Evolutionary conservation across 2,329 filamentous ascomycete species (phyloP).

Genomic region (Fusarium clavum): DNA sequence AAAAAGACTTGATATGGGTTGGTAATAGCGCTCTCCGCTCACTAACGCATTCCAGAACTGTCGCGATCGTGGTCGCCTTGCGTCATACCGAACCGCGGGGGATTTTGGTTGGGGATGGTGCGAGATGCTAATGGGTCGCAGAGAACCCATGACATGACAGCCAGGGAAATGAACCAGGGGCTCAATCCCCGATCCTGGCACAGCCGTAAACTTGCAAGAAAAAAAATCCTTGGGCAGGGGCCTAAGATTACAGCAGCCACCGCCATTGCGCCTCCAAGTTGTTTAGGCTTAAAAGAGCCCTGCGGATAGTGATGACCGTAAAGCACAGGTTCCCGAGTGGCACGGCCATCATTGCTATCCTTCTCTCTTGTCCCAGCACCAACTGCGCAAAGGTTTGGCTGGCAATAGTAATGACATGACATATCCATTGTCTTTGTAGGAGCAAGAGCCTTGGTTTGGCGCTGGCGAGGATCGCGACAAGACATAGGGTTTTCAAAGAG

Average conservation of each 20-base stretch:
- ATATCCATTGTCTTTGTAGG: constrained; percentile 8
- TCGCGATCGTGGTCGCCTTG: constrained; percentile 38
- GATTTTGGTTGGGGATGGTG: constrained; percentile 35
- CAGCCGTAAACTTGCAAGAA: constrained; percentile 32
- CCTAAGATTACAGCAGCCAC: constrained; percentile 40
- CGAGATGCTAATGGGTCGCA: constrained; percentile 35
- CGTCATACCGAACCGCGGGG: constrained; percentile 43
- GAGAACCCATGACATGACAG: constrained; percentile 44
- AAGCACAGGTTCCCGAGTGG: constrained; percentile 39
- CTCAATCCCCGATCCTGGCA: constrained; percentile 32
- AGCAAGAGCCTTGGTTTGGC: constrained; percentile 11
- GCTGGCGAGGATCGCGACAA: constrained; percentile 8
- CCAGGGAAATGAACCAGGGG: constrained; percentile 37
- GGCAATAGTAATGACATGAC: background rate
- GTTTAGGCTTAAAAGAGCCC: constrained; percentile 42
- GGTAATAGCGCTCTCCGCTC: constrained; percentile 34
- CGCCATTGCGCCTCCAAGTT: constrained; percentile 38
- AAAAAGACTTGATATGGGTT: constrained; percentile 30
- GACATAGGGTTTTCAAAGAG: constrained; percentile 2
- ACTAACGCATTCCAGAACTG: constrained; percentile 39
- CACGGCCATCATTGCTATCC: constrained; percentile 19
- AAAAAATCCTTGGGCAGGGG: constrained; percentile 27
- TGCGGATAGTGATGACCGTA: constrained; percentile 38
- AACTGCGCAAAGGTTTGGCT: constrained; percentile 21
- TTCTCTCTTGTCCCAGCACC: constrained; percentile 26